Evolutionary conservation across 2,329 filamentous ascomycete species (phyloP), one percentile per base, ranked within the genome.

Genomic region (Colletotrichum sp.): DNA sequence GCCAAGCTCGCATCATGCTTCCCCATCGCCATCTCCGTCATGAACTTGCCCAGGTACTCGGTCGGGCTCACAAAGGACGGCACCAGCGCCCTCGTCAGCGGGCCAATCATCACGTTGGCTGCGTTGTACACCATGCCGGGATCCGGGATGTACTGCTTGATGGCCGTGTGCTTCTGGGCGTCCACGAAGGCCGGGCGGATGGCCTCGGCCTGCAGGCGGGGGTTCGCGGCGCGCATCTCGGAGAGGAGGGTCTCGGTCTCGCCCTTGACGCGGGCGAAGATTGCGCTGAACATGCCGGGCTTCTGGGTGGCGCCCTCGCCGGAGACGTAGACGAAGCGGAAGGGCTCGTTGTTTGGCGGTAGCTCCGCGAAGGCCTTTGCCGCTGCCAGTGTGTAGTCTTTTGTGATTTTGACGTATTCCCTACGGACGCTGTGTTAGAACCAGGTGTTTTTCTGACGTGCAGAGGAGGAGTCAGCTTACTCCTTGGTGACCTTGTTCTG

Each of bases 291-390:
- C 6, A 82, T 81, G 5, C 89, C 88, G 0, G 93, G 93, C 1
- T 84, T 84, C 21, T 88, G 88, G 2, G 92, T 93, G 0, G 92
- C 90, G 61, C 92, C 92, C 67, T 87, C 84, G 65, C 92, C 93
- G 0, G 94, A 95, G 34, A 96, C 89, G 80, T 92, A 94, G 77
- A 95, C 87, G 82, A 95, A 96, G 67, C 91, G 91, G 83, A 95
- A 93, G 0, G 91, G 90, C 55, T 87, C 80, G 6, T 84, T 81
- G 16, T 84, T 83, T 0, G 80, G 73, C 4, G 88, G 84, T 15
- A 93, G 83, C 0, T 82, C 82, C 2, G 87, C 82, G 79, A 94
- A 93, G 15, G 92, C 91, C 74, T 88, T 86, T 2, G 92, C 93
- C 0, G 93, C 93, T 4, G 88, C 90, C 2, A 95, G 81, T 2